Base-by-base conservation (phyloP, 768 basidiomycete species). In the Trametes meyenii region DNA sequence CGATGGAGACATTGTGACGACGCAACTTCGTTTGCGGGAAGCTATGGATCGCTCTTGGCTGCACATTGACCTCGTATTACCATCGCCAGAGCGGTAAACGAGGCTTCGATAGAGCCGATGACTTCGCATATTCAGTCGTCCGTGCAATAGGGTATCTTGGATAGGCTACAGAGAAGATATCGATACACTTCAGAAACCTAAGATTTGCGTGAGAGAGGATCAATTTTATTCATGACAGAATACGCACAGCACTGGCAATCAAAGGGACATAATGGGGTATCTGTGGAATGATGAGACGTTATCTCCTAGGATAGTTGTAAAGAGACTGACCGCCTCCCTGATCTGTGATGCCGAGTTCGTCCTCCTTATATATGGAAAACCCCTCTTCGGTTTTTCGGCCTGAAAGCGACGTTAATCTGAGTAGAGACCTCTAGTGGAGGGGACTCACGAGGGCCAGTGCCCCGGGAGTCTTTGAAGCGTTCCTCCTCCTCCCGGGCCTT, bases 181-280 rank as follows among this genome's bases (percentile, higher is more conserved):
- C 23, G 63, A 66, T 62, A 59, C 58, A 62, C 35, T 33, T 53
- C 21, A 62, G 46, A 61, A 62, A 58, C 63, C 55, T 62, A 24
- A 36, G 12, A 17, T 17, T 49, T 7, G 10, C 5, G 44, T 50
- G 21, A 54, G 42, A 14, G 2, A 21, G 19, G 45, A 35, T 16
- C 5, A 16, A 6, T 39, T 14, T 11, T n/a, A 3, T 6, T 8
- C 14, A 24, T 50, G 16, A 19, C 14, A 36, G 23, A 29, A 3
- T 4, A 78, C 90, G 75, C 68, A 92, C 93, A 94, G 68, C 93
- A 94, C 39, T 90, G 80, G 73, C 93, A 94, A 72, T 94, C 93
- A 70, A 94, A 94, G 6, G 93, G 93, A 76, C 92, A 94, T 42
- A 90, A 73, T 3, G 89, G 83, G 0, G 92, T 93, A 72, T 90